A percentile compares a stretch with the other conserved stretches of the same genome.
Evolutionary conservation across 176 grass and related monocot genomes (phyloP).

Genomic region (Paspalum vaginatum): DNA sequence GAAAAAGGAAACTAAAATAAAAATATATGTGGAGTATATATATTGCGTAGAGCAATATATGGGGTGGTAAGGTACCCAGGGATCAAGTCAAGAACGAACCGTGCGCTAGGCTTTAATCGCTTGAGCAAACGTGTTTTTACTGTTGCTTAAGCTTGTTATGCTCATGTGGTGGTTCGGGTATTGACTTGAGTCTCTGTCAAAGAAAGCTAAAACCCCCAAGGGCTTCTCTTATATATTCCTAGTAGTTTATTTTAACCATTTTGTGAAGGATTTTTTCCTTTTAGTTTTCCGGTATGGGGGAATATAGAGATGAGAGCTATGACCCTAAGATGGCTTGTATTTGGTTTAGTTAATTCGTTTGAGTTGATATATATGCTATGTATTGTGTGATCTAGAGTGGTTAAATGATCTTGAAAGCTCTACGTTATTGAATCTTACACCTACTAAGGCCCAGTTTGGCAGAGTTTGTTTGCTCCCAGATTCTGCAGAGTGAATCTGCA

Average conservation of each 20-base stretch:
- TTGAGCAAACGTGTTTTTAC: constrained; percentile 12
- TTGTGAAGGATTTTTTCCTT: constrained; percentile 26
- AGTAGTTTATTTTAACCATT: constrained; percentile 34
- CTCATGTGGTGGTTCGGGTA: constrained; percentile 83
- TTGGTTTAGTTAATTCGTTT: constrained; percentile 27
- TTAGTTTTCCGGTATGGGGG: constrained; percentile 10
- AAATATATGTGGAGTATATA: constrained; percentile 39
- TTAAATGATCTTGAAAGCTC: neutral
- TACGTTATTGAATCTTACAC: too few relatives aligned
- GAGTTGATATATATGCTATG: constrained; percentile 24
- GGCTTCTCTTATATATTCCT: constrained; percentile 33
- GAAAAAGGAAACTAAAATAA: constrained; percentile 17
- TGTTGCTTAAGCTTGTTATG: constrained; percentile 21
- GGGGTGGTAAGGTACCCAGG: constrained; percentile 29
- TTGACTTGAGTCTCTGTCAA: constrained; percentile 66
- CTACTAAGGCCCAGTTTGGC: too few relatives aligned
- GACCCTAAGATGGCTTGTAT: constrained; percentile 3
- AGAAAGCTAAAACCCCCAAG: constrained; percentile 23
- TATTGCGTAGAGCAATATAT: constrained; percentile 40
- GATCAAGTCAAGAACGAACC: constrained; percentile 94
- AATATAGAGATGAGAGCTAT: constrained; percentile 23
- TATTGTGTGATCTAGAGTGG: neutral
- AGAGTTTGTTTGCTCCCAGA: too few relatives aligned
- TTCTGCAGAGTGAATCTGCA: too few relatives aligned
- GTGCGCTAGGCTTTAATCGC: constrained; percentile 26